Conservation (phyloP, 306 rosid genomes). For the Trifolium subterraneum region DNA sequence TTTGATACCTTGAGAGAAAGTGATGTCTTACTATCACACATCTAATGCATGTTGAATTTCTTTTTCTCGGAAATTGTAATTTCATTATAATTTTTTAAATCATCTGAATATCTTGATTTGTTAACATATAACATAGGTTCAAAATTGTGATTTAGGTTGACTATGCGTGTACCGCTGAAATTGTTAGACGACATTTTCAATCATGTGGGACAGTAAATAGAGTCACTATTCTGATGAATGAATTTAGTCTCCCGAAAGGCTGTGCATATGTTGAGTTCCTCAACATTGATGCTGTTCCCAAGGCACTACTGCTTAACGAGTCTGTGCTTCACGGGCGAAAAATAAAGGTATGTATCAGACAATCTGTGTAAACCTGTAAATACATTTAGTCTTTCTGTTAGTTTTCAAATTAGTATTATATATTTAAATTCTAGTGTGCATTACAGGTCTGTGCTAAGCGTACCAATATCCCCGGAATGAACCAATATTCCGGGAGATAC, state of each 20-base stretch:
- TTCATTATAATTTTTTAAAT: not conserved
- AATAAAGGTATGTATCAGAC: conserved; percentile 8
- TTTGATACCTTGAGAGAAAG: not conserved
- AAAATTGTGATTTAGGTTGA: conserved; percentile 20
- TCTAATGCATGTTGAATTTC: conserved; percentile 5
- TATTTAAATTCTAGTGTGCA: not conserved
- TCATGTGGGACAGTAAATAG: not conserved
- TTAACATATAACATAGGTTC: not conserved
- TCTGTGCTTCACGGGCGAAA: not conserved
- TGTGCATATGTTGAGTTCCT: not conserved
- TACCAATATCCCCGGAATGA: not conserved
- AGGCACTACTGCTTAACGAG: not conserved
- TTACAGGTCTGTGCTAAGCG: conserved; percentile 22
- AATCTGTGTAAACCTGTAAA: not conserved
- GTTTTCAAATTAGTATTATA: not conserved
- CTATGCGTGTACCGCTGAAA: not conserved
- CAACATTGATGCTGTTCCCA: not conserved
- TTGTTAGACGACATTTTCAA: not conserved
- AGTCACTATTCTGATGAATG: not conserved
- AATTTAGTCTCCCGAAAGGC: not conserved
- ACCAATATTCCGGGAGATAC: not conserved
- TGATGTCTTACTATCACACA: conserved; percentile 1
- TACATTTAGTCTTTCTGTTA: not conserved
- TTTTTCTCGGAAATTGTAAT: not conserved
- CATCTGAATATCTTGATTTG: not conserved